Base-by-base conservation (phyloP, 192 early-diverging fungal species). In the Dissophora globulifera region DNA sequence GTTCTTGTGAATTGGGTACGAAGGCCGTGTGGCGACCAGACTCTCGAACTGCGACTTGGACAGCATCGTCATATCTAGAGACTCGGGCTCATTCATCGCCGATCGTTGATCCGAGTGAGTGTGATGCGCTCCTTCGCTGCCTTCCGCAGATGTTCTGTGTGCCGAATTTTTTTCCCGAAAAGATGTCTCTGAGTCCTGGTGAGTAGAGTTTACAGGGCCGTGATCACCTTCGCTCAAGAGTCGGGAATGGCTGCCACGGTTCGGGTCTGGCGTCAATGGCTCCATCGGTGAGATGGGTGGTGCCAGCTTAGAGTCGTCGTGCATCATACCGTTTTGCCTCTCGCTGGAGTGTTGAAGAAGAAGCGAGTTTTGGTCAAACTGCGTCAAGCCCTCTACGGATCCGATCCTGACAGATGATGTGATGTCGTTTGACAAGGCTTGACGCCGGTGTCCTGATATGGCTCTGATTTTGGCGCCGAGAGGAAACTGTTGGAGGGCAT, bases 401-500 rank as follows among this genome's bases (percentile, higher is more conserved):
- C 72, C 72, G 30, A 76, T 76, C 22, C 72, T 58, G 23, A 76
- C 61, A 33, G 72, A 42, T 4, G 50, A 53, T 9, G 51, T 16
- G n/a, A 48, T 67, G 22, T 57, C 64, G 17, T 56, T 46, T 4
- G 30, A 30, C 26, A 31, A 19, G 7, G 23, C 15, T 15, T 20
- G 17, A 17, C 57, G 50, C 20, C 41, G 35, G 1, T 76, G 63
- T 43, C 64, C 64, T 35, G 72, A 66, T 8, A 76, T 76, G 8
- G 72, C 72, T 27, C 72, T 50, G 7, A 76, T 50, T 16, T 76
- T 76, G 17, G 58, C 72, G 9, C 50, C 63, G n/a, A 76, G 47
- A 2, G 72, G 63, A 3, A 64, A 76, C 13, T 76, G 72, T 17
- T 76, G 72, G n/a, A 76, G 30, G 0, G 72, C 72, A 43, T 76